Conservation (phyloP, 257 asterid genomes). For the Forsythia viridissima region DNA sequence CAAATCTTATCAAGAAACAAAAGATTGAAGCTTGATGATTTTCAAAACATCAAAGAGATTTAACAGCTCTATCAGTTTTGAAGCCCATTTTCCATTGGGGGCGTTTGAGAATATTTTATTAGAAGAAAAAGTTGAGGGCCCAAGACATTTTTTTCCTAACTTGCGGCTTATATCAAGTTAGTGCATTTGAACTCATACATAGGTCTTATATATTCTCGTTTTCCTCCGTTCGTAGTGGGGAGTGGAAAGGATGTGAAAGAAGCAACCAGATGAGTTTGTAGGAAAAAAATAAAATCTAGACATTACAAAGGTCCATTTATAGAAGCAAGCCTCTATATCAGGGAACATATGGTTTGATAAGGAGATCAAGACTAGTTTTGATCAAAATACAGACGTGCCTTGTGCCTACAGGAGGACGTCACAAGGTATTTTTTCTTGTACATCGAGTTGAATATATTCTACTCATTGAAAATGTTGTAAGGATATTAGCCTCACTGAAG, state of each 20-base stretch:
- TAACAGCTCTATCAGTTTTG: background rate
- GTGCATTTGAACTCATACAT: background rate
- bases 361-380: too few species aligned
- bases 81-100: background rate
- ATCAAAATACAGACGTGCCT: too few species aligned
- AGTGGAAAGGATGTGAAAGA: background rate
- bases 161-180: background rate
- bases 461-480: too few species aligned
- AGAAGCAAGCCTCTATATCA: too few species aligned
- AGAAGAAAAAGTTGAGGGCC: background rate
- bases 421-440: too few species aligned
- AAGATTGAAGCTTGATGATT: conserved; percentile 25
- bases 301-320: too few species aligned
- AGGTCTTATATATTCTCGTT: background rate
- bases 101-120: background rate
- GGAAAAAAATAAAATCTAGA: background rate
- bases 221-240: background rate
- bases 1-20: conserved; percentile 30
- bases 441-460: too few species aligned
- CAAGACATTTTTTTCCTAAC: background rate
- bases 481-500: too few species aligned
- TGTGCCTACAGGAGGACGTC: too few species aligned
- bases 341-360: too few species aligned
- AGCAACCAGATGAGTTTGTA: background rate
- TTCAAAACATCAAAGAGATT: background rate